Evolutionary conservation across 2,329 filamentous ascomycete genomes (phyloP), one percentile per base, ranked within the genome.

Genomic region (Apiospora saccharicola): DNA sequence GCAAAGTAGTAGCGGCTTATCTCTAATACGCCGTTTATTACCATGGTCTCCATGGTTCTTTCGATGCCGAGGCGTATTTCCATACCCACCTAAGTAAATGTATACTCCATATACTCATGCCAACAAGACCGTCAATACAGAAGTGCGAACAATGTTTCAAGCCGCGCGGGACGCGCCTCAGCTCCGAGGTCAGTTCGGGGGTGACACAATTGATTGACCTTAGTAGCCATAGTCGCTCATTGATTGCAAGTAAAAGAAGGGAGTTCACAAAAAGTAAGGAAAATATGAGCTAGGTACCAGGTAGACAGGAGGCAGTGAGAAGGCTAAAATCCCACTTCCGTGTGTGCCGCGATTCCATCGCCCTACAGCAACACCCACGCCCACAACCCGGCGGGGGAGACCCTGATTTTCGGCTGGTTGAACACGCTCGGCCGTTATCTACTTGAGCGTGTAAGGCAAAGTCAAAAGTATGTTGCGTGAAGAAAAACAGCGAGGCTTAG

Each of bases 311-410:
- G 53, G 26, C 53, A 37, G 26, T n/a, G 30, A n/a, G 19, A 37
- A 64, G 19, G 57, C 19, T 57, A 57, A 57, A 57, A 57, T 34
- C 51, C 57, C 57, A 64, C 30, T 41, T 64, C 57, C 34, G 57
- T 41, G 57, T n/a, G 57, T 41, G 57, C 51, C 51, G 51, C 26
- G 51, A 57, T 57, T 57, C 34, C 51, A 57, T 51, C 47, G 24
- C n/a, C 47, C n/a, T 51, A 57, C 51, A 57, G 7, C 53, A 34
- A 61, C 53, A 53, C 24, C 24, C 24, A 26, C 24, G n/a, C 46
- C 46, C 46, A 49, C 46, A 12, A 16, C n/a, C 51, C 24, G 26
- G 53, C 53, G 22, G 57, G 34, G 53, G 57, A 10, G 57, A 13
- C 57, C 57, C 34, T 41, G 57, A 64, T 41, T n/a, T 6, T 41